Percentiles rank a stretch among this genome's conserved stretches.
Conservation (phyloP, 495 filamentous ascomycete species). For the Annulohypoxylon bovei region DNA sequence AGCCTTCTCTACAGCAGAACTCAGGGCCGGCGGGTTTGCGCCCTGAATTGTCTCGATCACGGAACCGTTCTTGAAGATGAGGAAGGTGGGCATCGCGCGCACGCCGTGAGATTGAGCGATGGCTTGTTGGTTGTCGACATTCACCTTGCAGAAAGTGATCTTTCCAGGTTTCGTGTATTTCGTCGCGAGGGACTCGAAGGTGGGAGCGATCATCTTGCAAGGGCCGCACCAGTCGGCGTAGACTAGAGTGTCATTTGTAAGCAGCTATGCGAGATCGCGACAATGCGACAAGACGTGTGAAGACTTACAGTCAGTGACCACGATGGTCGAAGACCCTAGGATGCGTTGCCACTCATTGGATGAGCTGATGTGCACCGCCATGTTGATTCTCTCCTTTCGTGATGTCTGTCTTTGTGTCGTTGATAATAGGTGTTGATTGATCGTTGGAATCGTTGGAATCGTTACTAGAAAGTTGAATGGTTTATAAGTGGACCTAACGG, state of each 20-base stretch:
- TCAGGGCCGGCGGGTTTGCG: slow-evolving; percentile 78
- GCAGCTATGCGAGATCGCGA: slow-evolving; percentile 10
- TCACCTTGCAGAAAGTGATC: slow-evolving; percentile 70
- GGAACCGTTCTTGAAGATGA: slow-evolving; percentile 81
- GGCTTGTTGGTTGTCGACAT: slow-evolving; percentile 67
- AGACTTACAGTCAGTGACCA: slow-evolving; percentile 60
- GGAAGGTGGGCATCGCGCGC: slow-evolving; percentile 83
- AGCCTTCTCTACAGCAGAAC: slow-evolving; percentile 79
- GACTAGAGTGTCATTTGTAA: slow-evolving; percentile 51
- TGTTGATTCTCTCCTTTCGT: slow-evolving; percentile 15
- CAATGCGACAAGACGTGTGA: slow-evolving; percentile 3
- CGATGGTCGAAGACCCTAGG: slow-evolving; percentile 53
- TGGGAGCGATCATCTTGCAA: slow-evolving; percentile 75
- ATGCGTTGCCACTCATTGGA: slow-evolving; percentile 56
- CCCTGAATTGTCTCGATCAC: slow-evolving; percentile 79
- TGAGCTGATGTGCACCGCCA: slow-evolving; percentile 52
- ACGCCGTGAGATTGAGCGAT: slow-evolving; percentile 65
- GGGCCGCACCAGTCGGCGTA: slow-evolving; percentile 78
- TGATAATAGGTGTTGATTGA: slow-evolving; percentile 13
- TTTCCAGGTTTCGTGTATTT: slow-evolving; percentile 62
- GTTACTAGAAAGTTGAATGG: slow-evolving; percentile 15
- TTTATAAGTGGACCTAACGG: slow-evolving; percentile 24
- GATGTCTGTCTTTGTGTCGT: not conserved
- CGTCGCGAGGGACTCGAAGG: slow-evolving; percentile 66
- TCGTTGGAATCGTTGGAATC: not conserved